Conservation (phyloP, 352 stramenopile genomes). For the Globisporangium cylindrosporum region DNA sequence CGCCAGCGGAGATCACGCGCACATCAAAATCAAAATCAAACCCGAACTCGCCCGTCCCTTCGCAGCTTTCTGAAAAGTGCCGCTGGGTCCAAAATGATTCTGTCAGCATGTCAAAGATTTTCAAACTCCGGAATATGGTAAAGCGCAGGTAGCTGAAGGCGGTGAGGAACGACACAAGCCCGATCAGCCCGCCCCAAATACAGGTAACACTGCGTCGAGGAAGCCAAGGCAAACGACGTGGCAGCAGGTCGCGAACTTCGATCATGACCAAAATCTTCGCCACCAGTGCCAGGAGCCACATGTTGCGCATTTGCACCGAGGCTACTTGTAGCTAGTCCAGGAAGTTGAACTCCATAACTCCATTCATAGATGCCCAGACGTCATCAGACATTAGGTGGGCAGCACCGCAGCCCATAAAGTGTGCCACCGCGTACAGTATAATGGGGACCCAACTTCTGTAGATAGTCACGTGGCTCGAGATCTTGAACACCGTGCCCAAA, state of each 20-base stretch:
- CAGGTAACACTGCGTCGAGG: too few species aligned
- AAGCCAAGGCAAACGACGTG: too few species aligned
- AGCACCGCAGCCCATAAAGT: conserved; percentile 15
- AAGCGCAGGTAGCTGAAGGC: conserved; percentile 9
- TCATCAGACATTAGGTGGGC: conserved; percentile 18
- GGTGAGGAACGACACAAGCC: neutral
- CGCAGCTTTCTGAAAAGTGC: neutral
- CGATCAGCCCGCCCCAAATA: conserved; percentile 2
- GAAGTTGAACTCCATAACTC: too few species aligned
- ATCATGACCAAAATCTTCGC: neutral
- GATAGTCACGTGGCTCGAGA: conserved; percentile 21
- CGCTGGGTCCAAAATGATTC: neutral
- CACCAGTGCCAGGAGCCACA: conserved; percentile 17
- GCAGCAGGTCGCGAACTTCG: too few species aligned
- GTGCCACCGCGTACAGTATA: conserved; percentile 13
- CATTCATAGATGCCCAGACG: conserved; percentile 18
- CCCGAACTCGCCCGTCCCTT: too few species aligned
- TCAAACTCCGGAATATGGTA: too few species aligned
- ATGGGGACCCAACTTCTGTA: conserved; percentile 24
- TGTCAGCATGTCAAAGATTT: too few species aligned
- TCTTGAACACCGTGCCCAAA: conserved; percentile 10
- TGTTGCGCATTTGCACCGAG: conserved; percentile 21
- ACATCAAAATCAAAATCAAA: too few species aligned
- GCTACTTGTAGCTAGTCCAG: too few species aligned
- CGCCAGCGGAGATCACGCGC: too few species aligned